Evolutionary conservation across 2,329 filamentous ascomycete species (phyloP), one percentile per base, ranked within the genome.

Genomic region (Dactylellina haptotyla): DNA sequence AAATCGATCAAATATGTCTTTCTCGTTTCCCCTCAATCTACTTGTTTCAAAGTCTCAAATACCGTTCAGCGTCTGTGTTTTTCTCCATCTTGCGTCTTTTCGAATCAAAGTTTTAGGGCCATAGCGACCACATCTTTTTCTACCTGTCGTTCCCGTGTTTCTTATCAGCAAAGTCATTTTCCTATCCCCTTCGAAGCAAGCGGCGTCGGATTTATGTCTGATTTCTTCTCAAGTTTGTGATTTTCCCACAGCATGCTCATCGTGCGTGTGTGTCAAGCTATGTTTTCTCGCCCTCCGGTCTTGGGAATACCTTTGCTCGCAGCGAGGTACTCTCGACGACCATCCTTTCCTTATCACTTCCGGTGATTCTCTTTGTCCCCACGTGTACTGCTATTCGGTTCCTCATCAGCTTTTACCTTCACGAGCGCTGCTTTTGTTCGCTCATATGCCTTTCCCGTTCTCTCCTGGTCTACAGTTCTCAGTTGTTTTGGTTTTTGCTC

Each of bases 261-360:
- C 32, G 18, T 18, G 39, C 37, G 25, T 59, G 67, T 64, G 59
- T 57, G 48, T 58, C 59, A 58, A 37, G 67, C 67, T 72, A 72
- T 72, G 67, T 72, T 72, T 72, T 72, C 67, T 72, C 67, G 67
- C 67, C 67, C 67, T 72, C 46, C 43, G 59, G 67, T 43, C 48
- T 39, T 43, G 48, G 45, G 54, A 37, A 12, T 37, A 30, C 46
- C 56, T 59, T 32, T 50, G 18, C 57, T 50, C 23, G 37, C 8
- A 20, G 43, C 14, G 10, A 25, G 16, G 43, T 51, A 26, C 43
- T 62, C 59, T 56, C 30, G 23, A 57, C 20, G 69, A 46, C 48
- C 48, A 43, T 74, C 59, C 63, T 53, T 64, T 75, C 58, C 53
- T 75, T 61, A 46, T 48, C 23, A 39, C 45, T 32, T 58, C 53